These are phyloP conservation scores for Talaromyces borbonicus DNA, from an alignment of 495 filamentous ascomycete species.

Conservation along the genomic window DNA sequence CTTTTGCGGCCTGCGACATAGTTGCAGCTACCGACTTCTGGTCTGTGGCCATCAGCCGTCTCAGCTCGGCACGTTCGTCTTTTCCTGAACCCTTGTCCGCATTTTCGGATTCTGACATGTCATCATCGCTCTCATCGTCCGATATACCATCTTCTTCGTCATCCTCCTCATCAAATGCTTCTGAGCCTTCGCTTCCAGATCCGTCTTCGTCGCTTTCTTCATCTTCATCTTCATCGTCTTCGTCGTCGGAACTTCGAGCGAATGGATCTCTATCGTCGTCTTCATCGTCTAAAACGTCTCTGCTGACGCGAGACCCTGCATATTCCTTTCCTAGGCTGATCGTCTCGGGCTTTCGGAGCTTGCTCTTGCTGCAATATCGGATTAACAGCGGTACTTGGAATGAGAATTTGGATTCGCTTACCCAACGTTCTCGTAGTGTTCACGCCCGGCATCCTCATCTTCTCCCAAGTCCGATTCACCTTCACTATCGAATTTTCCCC, in stretches of 20 bases:
- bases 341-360: conserved; percentile 63
- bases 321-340: conserved; percentile 65
- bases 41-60: conserved; percentile 60
- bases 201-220: conserved; percentile 24
- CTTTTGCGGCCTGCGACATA: conserved; percentile 62
- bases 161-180: conserved; percentile 18
- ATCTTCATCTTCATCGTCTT: conserved; percentile 30
- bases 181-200: conserved; percentile 10
- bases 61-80: conserved; percentile 47
- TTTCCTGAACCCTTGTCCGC: conserved; percentile 22
- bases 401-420: conserved; percentile 27
- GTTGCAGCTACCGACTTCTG: conserved; percentile 58
- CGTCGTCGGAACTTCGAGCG: conserved; percentile 13
- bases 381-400: conserved; percentile 5
- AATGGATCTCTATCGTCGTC: conserved; percentile 33
- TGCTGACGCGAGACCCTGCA: conserved; percentile 64
- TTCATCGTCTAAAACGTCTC: conserved; percentile 50
- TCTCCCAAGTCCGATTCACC: conserved; percentile 34
- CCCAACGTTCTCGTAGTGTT: conserved; percentile 81
- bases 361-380: conserved; percentile 59
- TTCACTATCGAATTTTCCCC: conserved; percentile 40
- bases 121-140: conserved; percentile 31
- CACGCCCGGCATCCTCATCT: conserved; percentile 50
- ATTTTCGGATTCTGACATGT: conserved; percentile 27
- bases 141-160: conserved; percentile 18